phyloP scores from a whole-genome alignment of 2,329 filamentous ascomycete species.

The Hirsutella thompsonii region DNA sequence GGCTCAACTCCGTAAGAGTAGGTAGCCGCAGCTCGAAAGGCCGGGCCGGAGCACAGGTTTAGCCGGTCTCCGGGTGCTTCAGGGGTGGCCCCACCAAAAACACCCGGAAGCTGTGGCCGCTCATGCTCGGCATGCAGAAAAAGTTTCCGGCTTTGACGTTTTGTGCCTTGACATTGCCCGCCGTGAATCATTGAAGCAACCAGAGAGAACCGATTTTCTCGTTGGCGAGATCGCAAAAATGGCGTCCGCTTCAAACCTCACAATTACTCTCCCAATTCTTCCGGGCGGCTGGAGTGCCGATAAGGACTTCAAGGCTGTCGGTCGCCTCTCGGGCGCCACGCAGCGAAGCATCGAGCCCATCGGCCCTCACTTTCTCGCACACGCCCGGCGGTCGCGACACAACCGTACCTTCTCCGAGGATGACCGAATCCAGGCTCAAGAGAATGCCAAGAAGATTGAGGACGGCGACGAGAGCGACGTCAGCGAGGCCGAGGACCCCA shows the following conservation, averaged over 20 bases:
- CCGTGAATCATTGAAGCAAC: background rate
- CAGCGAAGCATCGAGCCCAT: conserved; percentile 91
- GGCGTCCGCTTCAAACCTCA: conserved; percentile 49
- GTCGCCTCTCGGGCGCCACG: conserved; percentile 60
- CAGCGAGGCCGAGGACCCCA: conserved; percentile 84
- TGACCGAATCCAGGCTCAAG: conserved; percentile 90
- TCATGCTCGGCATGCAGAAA: too few relatives aligned
- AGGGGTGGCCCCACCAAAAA: conserved; percentile 4
- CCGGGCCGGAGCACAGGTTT: conserved; percentile 10
- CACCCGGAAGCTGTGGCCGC: background rate
- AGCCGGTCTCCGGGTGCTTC: conserved; percentile 9
- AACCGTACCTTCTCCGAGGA: conserved; percentile 98
- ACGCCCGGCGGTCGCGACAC: conserved; percentile 89
- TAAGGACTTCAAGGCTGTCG: conserved; percentile 83
- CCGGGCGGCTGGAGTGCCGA: conserved; percentile 73
- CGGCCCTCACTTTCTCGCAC: conserved; percentile 93
- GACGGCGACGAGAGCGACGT: conserved; percentile 82
- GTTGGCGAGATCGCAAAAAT: conserved; percentile 29
- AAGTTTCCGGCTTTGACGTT: conserved; percentile 1
- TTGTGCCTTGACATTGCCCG: background rate
- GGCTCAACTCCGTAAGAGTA: too few relatives aligned
- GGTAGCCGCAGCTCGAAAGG: too few relatives aligned
- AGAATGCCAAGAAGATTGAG: conserved; percentile 91
- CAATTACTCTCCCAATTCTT: conserved; percentile 59
- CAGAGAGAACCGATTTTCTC: conserved; percentile 1